Conservation (phyloP, 495 filamentous ascomycete genomes). For the Penicillium turbatum region DNA sequence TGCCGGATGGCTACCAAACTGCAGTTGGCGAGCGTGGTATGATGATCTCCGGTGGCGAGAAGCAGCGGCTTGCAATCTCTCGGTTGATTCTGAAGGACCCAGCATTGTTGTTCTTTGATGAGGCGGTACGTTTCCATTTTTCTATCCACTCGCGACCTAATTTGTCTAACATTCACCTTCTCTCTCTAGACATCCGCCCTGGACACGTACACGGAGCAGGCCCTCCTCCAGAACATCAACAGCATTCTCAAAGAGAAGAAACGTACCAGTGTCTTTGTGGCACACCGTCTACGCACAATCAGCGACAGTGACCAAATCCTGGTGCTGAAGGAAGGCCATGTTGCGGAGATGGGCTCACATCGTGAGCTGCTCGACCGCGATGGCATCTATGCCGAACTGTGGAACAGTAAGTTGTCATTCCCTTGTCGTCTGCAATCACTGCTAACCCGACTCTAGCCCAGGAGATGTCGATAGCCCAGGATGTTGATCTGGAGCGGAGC, state of each 20-base stretch:
- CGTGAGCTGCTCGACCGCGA: conserved; percentile 70
- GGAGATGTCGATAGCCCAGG: conserved; percentile 40
- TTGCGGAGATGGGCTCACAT: conserved; percentile 85
- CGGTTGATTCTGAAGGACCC: conserved; percentile 88
- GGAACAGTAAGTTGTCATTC: conserved; percentile 65
- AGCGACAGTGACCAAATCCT: conserved; percentile 94
- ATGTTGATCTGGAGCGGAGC: conserved; percentile 24
- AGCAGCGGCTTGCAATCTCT: conserved; percentile 86
- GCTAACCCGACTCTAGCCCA: conserved; percentile 35
- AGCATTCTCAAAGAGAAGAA: conserved; percentile 84
- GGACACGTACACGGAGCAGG: conserved; percentile 93
- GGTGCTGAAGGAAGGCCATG: conserved; percentile 75
- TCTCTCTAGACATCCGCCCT: conserved; percentile 70
- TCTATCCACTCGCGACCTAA: not conserved
- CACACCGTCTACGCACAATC: conserved; percentile 87
- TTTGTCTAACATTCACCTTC: conserved; percentile 6
- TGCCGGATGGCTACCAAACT: conserved; percentile 85
- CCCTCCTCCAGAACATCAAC: conserved; percentile 88
- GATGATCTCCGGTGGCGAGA: conserved; percentile 98
- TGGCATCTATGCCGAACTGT: conserved; percentile 85
- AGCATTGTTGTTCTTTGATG: conserved; percentile 91
- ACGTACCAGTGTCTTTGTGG: conserved; percentile 89
- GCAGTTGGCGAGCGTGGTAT: conserved; percentile 93
- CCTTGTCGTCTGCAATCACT: not conserved
- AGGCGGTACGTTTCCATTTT: conserved; percentile 58